Evolutionary conservation across 1,284 basidiomycete genomes (phyloP), one percentile per base, ranked within the genome.

Genomic region (Leccinum insigne): DNA sequence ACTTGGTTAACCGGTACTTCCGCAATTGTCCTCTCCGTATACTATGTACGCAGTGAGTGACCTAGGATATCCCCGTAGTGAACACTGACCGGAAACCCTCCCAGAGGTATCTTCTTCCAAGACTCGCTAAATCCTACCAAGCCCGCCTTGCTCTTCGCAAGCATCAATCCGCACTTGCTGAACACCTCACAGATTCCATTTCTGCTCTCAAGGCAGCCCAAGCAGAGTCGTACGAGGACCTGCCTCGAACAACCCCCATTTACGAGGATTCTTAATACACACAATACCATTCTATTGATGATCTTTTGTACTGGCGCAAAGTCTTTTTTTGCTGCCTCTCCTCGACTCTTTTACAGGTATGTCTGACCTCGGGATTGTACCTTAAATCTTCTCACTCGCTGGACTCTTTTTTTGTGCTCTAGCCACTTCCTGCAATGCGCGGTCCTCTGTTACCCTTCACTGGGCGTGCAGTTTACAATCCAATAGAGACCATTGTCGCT

Each of bases 401-500:
- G 47, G 47, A 47, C 16, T 47, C n/a, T n/a, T n/a, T 13, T 52
- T 23, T 21, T 52, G 49, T 52, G 49, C 49, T 52, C 21, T 52
- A 21, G 18, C 11, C 11, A 21, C 18, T 21, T 11, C 49, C 49
- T 52, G 18, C 49, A 52, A 86, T 90, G 83, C 82, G 87, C 61
- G 82, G 85, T 9, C 69, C 89, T 23, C 78, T 89, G 54, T 79
- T 86, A 54, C 87, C 88, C 1, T 81, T 91, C 69, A 88, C 88
- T 5, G 83, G 83, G 13, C 86, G 88, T 67, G 86, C 88, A 3
- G 87, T 86, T 21, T 86, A 86, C 76, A 86, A 81, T 4, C 89
- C 89, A 60, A 90, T 91, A 65, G 96, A 98, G 78, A 91, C 92
- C 38, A 94, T 97, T 70, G 95, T 97, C 64, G 86, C 89, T 74